Conservation (phyloP, 1,284 basidiomycete species). For the Malassezia equina region DNA sequence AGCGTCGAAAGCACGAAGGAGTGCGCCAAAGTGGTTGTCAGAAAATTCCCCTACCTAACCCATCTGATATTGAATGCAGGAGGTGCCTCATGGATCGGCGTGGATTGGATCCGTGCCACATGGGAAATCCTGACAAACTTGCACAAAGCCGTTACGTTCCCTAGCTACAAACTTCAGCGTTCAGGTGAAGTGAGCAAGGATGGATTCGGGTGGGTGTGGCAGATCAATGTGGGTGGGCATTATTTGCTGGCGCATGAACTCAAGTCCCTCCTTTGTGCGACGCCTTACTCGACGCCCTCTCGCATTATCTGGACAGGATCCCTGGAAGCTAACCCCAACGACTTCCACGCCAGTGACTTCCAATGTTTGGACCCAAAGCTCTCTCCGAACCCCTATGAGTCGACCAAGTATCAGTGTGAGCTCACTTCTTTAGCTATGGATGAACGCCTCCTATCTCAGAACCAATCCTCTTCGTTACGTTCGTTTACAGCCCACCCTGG, state of each 20-base stretch:
- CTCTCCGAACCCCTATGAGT: slow-evolving; percentile 41
- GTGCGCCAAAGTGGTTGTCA: slow-evolving; percentile 20
- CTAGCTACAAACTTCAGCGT: slow-evolving; percentile 42
- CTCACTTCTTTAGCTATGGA: slow-evolving; percentile 42
- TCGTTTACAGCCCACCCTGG: slow-evolving; percentile 45
- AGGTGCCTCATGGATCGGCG: slow-evolving; percentile 38
- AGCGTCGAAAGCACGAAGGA: slow-evolving; percentile 41
- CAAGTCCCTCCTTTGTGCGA: slow-evolving; percentile 28
- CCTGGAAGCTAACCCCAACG: slow-evolving; percentile 38
- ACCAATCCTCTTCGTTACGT: slow-evolving; percentile 25
- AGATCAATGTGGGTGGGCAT: slow-evolving; percentile 45
- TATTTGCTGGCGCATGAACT: slow-evolving; percentile 41
- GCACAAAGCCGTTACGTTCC: slow-evolving; percentile 43
- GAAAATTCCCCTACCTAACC: slow-evolving; percentile 38
- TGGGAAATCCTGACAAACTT: slow-evolving; percentile 41
- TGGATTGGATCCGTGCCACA: slow-evolving; percentile 37
- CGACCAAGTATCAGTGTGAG: slow-evolving; percentile 48
- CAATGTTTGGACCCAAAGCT: slow-evolving; percentile 33
- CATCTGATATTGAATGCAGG: slow-evolving; percentile 48
- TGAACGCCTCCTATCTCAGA: slow-evolving; percentile 27
- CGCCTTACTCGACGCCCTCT: slow-evolving; percentile 35
- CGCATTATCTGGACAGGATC: slow-evolving; percentile 48
- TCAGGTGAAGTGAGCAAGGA: slow-evolving; percentile 43
- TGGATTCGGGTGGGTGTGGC: slow-evolving; percentile 47
- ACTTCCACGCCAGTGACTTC: slow-evolving; percentile 39